Conservation (phyloP, 2,329 filamentous ascomycete genomes). For the Curvularia eragrostidis region DNA sequence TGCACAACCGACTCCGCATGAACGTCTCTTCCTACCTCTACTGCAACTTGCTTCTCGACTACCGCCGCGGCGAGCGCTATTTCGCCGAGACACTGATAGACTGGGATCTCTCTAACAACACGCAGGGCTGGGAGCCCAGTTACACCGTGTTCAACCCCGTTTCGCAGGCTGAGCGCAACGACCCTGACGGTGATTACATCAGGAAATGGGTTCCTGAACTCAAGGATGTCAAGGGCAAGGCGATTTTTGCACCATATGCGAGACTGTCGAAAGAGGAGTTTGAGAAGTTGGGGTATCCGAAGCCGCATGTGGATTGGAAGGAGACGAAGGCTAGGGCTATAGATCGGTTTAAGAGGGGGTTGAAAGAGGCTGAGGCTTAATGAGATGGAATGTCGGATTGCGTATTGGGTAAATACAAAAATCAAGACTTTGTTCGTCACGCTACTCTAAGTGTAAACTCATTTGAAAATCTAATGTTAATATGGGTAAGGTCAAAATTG, state of each 20-base stretch:
- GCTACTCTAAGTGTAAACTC: too few species aligned
- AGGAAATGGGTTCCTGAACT: slow-evolving; percentile 50
- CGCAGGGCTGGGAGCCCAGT: slow-evolving; percentile 60
- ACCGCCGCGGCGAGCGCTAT: slow-evolving; percentile 58
- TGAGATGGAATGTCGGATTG: not conserved
- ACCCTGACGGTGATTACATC: slow-evolving; percentile 50
- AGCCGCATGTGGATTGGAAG: slow-evolving; percentile 55
- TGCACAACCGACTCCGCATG: slow-evolving; percentile 62
- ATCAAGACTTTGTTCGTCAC: too few species aligned
- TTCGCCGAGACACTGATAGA: slow-evolving; percentile 60
- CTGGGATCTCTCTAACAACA: slow-evolving; percentile 58
- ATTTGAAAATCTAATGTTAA: too few species aligned
- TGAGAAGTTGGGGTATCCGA: slow-evolving; percentile 56
- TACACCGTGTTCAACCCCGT: slow-evolving; percentile 59
- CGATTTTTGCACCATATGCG: slow-evolving; percentile 57
- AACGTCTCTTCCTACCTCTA: slow-evolving; percentile 57
- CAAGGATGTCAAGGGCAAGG: slow-evolving; percentile 54
- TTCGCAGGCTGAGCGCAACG: slow-evolving; percentile 49
- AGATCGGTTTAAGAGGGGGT: slow-evolving; percentile 54
- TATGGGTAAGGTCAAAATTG: too few species aligned
- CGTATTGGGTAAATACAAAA: not conserved
- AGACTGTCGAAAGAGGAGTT: slow-evolving; percentile 56
- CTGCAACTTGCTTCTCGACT: slow-evolving; percentile 59
- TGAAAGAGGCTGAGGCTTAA: slow-evolving; percentile 45
- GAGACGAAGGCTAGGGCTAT: slow-evolving; percentile 53